Percentiles rank a stretch among this genome's conserved stretches.
Conservation (phyloP, 1,139 yeast genomes). For the Geotrichum restrictum region DNA sequence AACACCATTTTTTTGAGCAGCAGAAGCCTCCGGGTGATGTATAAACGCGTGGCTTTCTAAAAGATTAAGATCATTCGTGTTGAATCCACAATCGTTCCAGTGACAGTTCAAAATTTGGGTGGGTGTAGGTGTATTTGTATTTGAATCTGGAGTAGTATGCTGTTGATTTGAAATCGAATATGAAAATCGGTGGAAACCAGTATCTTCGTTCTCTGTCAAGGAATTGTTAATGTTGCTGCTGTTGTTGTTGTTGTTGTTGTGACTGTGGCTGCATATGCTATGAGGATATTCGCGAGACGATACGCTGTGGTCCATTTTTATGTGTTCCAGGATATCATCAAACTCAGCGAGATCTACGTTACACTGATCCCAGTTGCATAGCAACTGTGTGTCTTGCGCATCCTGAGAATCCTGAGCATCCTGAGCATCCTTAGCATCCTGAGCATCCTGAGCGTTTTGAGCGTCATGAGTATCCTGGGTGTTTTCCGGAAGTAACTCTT, state of each 20-base stretch:
- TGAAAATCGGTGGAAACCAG: too few relatives aligned
- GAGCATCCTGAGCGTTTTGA: too few relatives aligned
- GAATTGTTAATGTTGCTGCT: neutral
- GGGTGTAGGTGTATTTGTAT: constrained; percentile 13
- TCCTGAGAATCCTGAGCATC: too few relatives aligned
- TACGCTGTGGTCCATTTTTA: constrained; percentile 36
- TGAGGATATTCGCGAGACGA: constrained; percentile 27
- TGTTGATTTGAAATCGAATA: neutral
- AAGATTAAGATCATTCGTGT: constrained; percentile 24
- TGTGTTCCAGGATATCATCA: constrained; percentile 39
- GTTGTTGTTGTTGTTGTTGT: constrained; percentile 1
- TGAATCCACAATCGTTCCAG: constrained; percentile 35
- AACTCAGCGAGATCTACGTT: constrained; percentile 33
- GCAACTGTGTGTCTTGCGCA: too few relatives aligned
- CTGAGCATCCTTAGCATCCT: constrained; percentile 9
- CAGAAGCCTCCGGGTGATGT: constrained; percentile 46
- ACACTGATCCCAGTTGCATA: constrained; percentile 43
- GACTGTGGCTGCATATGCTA: constrained; percentile 14
- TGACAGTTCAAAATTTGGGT: constrained; percentile 30
- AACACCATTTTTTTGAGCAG: constrained; percentile 20
- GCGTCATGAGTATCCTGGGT: constrained; percentile 1
- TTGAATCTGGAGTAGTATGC: constrained; percentile 3
- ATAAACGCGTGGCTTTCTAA: constrained; percentile 45
- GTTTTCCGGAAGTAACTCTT: constrained; percentile 2
- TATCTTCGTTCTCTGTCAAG: neutral